Base-by-base conservation (phyloP, 225 moss, liverwort and hornwort species). In the Ulota crispa region DNA sequence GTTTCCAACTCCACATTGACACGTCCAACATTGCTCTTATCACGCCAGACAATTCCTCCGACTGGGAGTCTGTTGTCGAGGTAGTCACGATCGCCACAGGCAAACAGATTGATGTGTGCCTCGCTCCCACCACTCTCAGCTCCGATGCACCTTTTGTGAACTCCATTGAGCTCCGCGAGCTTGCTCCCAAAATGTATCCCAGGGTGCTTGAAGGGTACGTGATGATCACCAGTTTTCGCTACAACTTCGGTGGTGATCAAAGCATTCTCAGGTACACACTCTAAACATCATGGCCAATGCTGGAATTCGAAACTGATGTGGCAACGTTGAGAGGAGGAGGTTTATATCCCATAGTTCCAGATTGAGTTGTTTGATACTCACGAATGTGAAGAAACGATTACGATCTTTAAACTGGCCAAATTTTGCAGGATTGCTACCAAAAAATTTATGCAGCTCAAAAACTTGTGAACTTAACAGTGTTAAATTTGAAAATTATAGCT, bases 1-100 rank as follows among this genome's bases (percentile, higher is more conserved):
- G 39, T 4, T 90, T 90, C 72, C 85, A 85, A 34, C 72, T 90
- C 39, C 74, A 43, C 34, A 76, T 90, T 39, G 87, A 87, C 79
- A 77, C 83, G 6, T 69, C 65, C 36, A 50, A 20, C 16, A 20
- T 68, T 28, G 87, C 55, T 50, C 3, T 34, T 19, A 61, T 90
- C 43, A 70, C 5, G 32, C 19, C 71, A 1, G 56, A 42, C 8
- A 61, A 31, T 31, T 57, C 55, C 41, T 54, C 86, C 39, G 47
- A 59, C 31, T 82, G 67, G 65, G 55, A 55, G 28, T 18, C 32
- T 16, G 63, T 79, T 45, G 21, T 77, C 20, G 89, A 89, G 61
- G 80, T 78, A n/a, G 79, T 70, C 61, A 65, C 78, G 66, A 61
- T 76, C 6, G 83, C 89, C 5, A 62, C 59, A 23, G 69, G 81